Evolutionary conservation across 1,284 basidiomycete species (phyloP).

Genomic region (Schizophyllum commune): DNA sequence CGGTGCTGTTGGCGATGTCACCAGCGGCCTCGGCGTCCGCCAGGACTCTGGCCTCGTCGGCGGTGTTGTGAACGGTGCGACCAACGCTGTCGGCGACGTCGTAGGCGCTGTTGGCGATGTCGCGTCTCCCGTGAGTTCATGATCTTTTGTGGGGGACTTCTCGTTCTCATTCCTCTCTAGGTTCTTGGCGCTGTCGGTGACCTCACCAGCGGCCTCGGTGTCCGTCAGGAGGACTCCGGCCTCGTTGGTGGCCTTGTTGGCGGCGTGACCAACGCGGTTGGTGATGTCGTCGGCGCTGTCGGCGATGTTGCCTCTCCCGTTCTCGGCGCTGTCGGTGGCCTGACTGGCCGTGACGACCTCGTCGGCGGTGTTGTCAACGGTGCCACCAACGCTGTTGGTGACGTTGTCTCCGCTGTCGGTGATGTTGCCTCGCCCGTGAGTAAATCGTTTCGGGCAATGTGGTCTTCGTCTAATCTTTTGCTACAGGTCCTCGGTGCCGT

Average conservation of each 20-base stretch:
- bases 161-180: background rate
- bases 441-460: background rate
- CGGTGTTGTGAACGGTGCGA: background rate
- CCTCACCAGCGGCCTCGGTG: background rate
- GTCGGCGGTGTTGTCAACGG: background rate
- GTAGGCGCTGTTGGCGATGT: background rate
- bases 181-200: background rate
- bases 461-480: background rate
- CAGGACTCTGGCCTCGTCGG: background rate
- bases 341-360: background rate
- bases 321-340: background rate
- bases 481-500: background rate
- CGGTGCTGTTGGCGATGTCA: background rate
- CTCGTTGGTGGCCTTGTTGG: background rate
- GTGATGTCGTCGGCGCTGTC: background rate
- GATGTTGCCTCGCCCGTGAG: background rate
- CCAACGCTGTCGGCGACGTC: background rate
- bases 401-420: background rate
- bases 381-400: background rate
- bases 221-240: background rate
- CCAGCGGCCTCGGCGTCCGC: background rate
- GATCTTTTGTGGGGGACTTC: too few species aligned
- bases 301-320: background rate
- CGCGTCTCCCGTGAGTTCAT: background rate
- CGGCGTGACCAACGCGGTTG: background rate